These are phyloP conservation scores for Phytopythium sindhum DNA, from an alignment of 352 stramenopile species.

Conservation along the genomic window DNA sequence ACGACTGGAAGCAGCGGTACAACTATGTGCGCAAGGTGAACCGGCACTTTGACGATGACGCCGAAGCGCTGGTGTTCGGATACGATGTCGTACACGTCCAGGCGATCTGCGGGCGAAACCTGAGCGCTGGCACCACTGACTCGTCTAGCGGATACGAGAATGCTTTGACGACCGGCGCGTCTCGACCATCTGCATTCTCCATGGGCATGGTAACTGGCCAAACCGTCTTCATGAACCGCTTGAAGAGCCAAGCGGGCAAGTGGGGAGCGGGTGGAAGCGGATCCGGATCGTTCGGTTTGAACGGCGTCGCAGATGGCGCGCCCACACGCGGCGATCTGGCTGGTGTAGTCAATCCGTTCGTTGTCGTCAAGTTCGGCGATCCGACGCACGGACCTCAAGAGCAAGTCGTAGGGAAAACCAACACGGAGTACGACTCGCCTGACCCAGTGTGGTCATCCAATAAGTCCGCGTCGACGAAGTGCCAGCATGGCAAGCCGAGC, in stretches of 20 bases:
- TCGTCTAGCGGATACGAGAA: conserved; percentile 13
- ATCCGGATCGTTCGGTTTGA: conserved; percentile 21
- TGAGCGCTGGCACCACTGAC: conserved; percentile 19
- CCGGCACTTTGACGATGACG: conserved; percentile 75
- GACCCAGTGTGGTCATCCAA: conserved; percentile 76
- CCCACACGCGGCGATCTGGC: neutral
- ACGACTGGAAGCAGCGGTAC: conserved; percentile 73
- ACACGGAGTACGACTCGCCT: conserved; percentile 78
- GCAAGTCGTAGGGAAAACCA: conserved; percentile 72
- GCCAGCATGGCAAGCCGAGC: conserved; percentile 62
- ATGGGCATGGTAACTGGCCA: conserved; percentile 37
- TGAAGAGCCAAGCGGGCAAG: conserved; percentile 61
- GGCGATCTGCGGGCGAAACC: conserved; percentile 55
- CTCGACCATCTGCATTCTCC: conserved; percentile 50
- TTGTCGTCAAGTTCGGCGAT: conserved; percentile 69
- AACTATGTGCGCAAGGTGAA: conserved; percentile 78
- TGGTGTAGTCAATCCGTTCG: conserved; percentile 52
- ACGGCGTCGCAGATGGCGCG: conserved; percentile 16
- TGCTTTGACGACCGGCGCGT: conserved; percentile 15
- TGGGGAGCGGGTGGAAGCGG: conserved; percentile 33
- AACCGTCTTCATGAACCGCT: conserved; percentile 57
- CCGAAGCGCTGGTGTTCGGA: conserved; percentile 72
- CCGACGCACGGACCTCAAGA: conserved; percentile 45
- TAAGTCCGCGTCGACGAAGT: conserved; percentile 43
- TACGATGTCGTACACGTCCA: conserved; percentile 79